Evolutionary conservation across 345 rosid genomes (phyloP), one percentile per base, ranked within the genome.

Genomic region (Melastoma malabathricum): DNA sequence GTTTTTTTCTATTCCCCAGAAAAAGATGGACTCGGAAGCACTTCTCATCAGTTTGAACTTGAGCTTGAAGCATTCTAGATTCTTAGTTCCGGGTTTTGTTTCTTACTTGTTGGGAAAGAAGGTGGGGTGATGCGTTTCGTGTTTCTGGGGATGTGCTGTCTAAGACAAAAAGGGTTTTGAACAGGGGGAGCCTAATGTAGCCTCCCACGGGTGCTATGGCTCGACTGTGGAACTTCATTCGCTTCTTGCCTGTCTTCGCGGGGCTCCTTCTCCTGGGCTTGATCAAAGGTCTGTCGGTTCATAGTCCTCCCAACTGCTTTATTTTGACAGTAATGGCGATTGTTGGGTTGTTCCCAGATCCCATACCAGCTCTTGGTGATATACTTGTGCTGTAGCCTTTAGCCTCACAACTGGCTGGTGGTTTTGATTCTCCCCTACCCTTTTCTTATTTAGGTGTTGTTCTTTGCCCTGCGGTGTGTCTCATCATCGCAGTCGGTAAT

Each of bases 241-340:
- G 76, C 63, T 92, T 92, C 64, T 71, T 92, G n/a, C 98, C 98
- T 68, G 81, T 64, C 75, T 92, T 92, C 83, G 49, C 61, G 52
- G 95, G 88, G 0, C 77, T 92, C 44, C 79, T 92, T 27, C 61
- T 92, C 55, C 73, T 92, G 39, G 98, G 94, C 58, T 51, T 67
- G 52, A 57, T 79, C 50, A 87, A 92, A 76, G 98, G 98, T 63
- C 27, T 19, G 54, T 34, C 41, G 41, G 41, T 34, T 12, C 12
- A 3, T 5, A 2, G 10, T 12, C 12, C 9, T 34, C 10, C 41
- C 41, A 34, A 34, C 41, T 34, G 41, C 12, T 34, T 34, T 10
- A 34, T 34, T 34, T 34, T 34, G 12, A 34, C 41, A 5, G 41
- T 34, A 34, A 34, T 34, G 41, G 41, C 12, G 41, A 34, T 9